Evolutionary conservation across 202 grass and related monocot genomes (phyloP).

Genomic region (Panicum virgatum): DNA sequence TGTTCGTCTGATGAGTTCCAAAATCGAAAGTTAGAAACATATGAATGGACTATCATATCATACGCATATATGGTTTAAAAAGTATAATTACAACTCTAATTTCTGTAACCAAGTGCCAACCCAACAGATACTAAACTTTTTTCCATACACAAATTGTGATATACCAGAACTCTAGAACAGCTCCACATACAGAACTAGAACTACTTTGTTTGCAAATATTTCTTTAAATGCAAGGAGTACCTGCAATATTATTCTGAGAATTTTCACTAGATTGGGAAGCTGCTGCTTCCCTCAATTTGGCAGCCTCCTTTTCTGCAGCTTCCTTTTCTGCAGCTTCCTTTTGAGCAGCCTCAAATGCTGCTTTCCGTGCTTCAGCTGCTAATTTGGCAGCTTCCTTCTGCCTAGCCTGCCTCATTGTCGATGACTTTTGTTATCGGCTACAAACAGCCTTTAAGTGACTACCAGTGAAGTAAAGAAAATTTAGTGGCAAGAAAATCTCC

Average conservation of each 20-base stretch:
- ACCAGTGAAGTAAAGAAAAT: constrained; percentile 20
- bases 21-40: neutral
- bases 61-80: neutral
- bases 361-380: constrained; percentile 70
- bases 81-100: neutral
- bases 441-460: neutral
- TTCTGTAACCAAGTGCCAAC: neutral
- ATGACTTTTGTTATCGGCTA: constrained; percentile 26
- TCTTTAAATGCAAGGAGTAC: constrained; percentile 24
- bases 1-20: constrained; percentile 14
- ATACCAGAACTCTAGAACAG: too few species aligned
- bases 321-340: constrained; percentile 77
- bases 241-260: constrained; percentile 35
- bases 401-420: constrained; percentile 52
- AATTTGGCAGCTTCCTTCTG: constrained; percentile 72
- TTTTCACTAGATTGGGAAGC: constrained; percentile 35
- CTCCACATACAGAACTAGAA: neutral
- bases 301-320: constrained; percentile 37
- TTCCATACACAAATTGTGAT: neutral
- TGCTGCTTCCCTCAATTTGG: constrained; percentile 47
- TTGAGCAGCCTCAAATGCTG: constrained; percentile 60
- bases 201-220: constrained; percentile 5
- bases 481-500: neutral
- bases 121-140: neutral
- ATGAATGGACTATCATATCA: neutral